Conservation (phyloP, 2,329 filamentous ascomycete genomes). For the Botrytis hyacinthi region DNA sequence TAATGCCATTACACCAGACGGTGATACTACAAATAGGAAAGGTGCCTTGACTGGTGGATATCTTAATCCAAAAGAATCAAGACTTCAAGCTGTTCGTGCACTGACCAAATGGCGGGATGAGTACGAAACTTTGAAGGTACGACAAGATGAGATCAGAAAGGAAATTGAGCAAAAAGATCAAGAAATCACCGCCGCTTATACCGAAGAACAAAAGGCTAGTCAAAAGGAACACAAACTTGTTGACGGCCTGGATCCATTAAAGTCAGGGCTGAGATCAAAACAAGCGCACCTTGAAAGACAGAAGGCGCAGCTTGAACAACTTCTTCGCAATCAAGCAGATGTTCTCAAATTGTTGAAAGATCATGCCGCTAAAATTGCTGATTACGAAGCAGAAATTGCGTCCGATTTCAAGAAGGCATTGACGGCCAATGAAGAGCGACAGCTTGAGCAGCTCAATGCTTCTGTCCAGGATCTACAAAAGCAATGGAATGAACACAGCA, state of each 20-base stretch:
- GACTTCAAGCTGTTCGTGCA: slow-evolving; percentile 77
- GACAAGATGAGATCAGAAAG: slow-evolving; percentile 63
- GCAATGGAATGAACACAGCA: slow-evolving; percentile 73
- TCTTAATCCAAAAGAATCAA: slow-evolving; percentile 80
- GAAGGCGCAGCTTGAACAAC: slow-evolving; percentile 70
- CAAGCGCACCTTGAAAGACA: slow-evolving; percentile 71
- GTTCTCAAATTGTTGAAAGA: slow-evolving; percentile 74
- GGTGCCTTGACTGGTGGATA: slow-evolving; percentile 95
- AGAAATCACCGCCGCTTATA: slow-evolving; percentile 81
- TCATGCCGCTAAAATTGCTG: slow-evolving; percentile 70
- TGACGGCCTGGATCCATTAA: slow-evolving; percentile 76
- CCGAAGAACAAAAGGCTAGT: slow-evolving; percentile 78
- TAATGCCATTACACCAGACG: slow-evolving; percentile 90
- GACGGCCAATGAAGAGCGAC: slow-evolving; percentile 75
- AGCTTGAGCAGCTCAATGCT: slow-evolving; percentile 68
- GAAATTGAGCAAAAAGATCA: slow-evolving; percentile 81
- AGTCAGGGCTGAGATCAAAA: slow-evolving; percentile 73
- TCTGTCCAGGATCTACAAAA: slow-evolving; percentile 72
- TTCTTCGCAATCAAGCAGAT: slow-evolving; percentile 60
- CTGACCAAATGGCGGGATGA: slow-evolving; percentile 73
- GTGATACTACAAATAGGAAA: slow-evolving; percentile 91
- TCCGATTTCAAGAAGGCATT: slow-evolving; percentile 93
- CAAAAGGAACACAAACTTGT: slow-evolving; percentile 76
- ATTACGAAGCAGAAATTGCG: slow-evolving; percentile 75
- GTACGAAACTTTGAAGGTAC: slow-evolving; percentile 64